These are phyloP conservation scores for Avena insularis DNA, from an alignment of 176 grass and related monocot genomes.

Conservation along the genomic window DNA sequence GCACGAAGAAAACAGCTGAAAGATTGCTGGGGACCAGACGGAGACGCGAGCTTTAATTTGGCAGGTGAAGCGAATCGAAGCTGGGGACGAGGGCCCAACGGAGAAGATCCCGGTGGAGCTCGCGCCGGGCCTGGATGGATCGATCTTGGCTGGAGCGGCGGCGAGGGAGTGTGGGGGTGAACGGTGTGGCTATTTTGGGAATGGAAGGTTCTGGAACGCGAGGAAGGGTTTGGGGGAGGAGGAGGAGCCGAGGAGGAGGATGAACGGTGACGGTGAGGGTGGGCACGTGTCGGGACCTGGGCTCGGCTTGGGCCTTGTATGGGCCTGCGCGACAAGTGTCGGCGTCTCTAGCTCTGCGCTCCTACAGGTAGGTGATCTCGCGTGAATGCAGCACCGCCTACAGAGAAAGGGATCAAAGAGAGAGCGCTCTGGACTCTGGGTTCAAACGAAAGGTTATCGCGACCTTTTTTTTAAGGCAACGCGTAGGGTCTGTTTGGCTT, in stretches of 20 bases:
- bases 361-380: neutral
- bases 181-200: constrained; percentile 24
- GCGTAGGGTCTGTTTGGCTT: no score
- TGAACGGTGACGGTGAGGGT: neutral
- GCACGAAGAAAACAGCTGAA: constrained; percentile 18
- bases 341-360: neutral
- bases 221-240: constrained; percentile 18
- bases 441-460: no score
- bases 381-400: neutral
- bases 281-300: constrained; percentile 14
- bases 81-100: neutral
- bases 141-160: neutral
- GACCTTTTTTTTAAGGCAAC: no score
- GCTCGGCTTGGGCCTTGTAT: neutral
- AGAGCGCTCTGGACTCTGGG: no score
- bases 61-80: neutral
- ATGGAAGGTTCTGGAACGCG: constrained; percentile 62
- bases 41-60: constrained; percentile 23
- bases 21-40: constrained; percentile 14
- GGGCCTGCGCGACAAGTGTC: constrained; percentile 25
- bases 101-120: neutral
- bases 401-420: neutral
- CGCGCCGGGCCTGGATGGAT: neutral
- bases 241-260: neutral
- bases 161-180: constrained; percentile 3